phyloP scores from a whole-genome alignment of 1,284 basidiomycete genomes.

The Prillingera fragicola region DNA sequence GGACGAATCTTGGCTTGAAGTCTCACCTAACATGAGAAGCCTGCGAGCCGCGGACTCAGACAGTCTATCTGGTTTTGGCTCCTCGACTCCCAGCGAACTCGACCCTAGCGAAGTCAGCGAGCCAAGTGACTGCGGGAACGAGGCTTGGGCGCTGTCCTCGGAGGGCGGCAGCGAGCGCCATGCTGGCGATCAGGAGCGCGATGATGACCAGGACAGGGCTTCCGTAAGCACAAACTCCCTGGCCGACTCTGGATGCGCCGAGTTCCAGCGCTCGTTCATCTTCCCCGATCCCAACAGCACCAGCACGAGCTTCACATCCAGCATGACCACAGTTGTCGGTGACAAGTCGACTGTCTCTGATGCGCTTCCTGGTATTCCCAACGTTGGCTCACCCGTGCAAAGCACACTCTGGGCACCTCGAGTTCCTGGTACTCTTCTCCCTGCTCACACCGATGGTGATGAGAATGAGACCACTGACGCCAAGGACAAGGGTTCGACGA shows the following conservation, averaged over 20 bases:
- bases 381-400: too few relatives aligned
- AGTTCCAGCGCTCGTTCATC: constrained; percentile 15
- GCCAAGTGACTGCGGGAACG: constrained; percentile 2
- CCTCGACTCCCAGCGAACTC: not conserved
- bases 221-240: not conserved
- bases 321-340: too few relatives aligned
- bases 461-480: too few relatives aligned
- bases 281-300: constrained; percentile 16
- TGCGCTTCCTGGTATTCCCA: too few relatives aligned
- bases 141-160: constrained; percentile 2
- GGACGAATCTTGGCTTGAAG: constrained; percentile 12
- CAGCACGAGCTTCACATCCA: constrained; percentile 1
- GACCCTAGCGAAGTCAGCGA: constrained; percentile 11
- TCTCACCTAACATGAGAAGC: constrained; percentile 1
- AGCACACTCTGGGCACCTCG: too few relatives aligned
- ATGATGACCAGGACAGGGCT: constrained; percentile 2
- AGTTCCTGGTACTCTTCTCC: too few relatives aligned
- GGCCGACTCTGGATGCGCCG: not conserved
- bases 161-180: constrained; percentile 1
- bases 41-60: too few relatives aligned
- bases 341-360: too few relatives aligned
- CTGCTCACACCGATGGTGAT: too few relatives aligned
- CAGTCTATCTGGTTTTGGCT: constrained; percentile 1
- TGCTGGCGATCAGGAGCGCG: not conserved
- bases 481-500: too few relatives aligned